Conservation (phyloP, 331 rosid species). For the Dryas integrifolia region DNA sequence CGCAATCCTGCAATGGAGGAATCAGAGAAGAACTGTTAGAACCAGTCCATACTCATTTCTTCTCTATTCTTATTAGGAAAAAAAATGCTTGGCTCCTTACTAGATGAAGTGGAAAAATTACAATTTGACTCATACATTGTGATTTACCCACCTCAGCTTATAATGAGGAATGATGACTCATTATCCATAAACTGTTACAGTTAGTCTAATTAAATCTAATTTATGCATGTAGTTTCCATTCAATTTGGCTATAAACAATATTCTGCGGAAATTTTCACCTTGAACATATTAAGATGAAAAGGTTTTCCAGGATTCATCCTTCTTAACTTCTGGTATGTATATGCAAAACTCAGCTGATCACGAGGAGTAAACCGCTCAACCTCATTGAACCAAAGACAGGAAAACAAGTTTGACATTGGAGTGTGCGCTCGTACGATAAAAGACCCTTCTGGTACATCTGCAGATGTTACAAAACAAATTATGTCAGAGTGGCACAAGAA, state of each 20-base stretch:
- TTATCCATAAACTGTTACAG: constrained; percentile 1
- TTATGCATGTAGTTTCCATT: constrained; percentile 13
- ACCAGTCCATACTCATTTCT: constrained; percentile 6
- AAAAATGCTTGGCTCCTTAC: not conserved
- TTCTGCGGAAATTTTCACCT: constrained; percentile 50
- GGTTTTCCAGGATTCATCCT: constrained; percentile 87
- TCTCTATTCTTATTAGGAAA: not conserved
- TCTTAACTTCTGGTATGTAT: constrained; percentile 83
- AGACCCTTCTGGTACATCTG: constrained; percentile 94
- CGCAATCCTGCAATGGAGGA: constrained; percentile 65
- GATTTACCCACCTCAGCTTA: not conserved
- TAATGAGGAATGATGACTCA: not conserved
- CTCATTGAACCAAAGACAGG: constrained; percentile 97
- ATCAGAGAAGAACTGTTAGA: constrained; percentile 19
- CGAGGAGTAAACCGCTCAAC: constrained; percentile 93
- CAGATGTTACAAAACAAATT: constrained; percentile 14
- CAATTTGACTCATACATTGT: not conserved
- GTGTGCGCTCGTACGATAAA: constrained; percentile 86
- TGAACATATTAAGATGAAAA: constrained; percentile 84
- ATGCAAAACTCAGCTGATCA: constrained; percentile 93
- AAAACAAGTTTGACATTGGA: constrained; percentile 87
- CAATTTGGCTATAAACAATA: constrained; percentile 10
- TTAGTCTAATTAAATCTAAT: not conserved
- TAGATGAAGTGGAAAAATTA: not conserved
- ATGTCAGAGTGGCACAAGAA: not conserved